Evolutionary conservation across 2,329 filamentous ascomycete genomes (phyloP), one percentile per base, ranked within the genome.

Genomic region (Xylariaceae sp.): DNA sequence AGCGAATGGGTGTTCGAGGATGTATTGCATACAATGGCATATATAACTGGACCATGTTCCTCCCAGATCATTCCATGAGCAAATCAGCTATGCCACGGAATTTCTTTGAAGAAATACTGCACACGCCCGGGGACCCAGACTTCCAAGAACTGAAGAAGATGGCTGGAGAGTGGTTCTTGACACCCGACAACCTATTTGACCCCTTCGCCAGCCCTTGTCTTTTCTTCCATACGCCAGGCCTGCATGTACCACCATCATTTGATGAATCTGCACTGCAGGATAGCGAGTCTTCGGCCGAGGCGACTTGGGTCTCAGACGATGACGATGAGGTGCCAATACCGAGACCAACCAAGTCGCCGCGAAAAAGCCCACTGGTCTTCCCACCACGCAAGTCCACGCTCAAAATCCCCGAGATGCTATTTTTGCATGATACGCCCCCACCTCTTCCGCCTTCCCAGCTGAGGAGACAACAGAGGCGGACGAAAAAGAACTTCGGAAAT

Each of bases 41-140:
- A 50, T 85, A 82, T 66, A 77, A 85, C 67, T 85, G 82, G 82
- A 81, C 80, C 49, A 77, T 72, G 62, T 80, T 83, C 51, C 70
- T 82, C 11, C 76, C 77, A 0, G 73, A 77, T 54, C 77, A 82
- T 49, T 71, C 69, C 6, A 64, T 74, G 52, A 74, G 80, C 56
- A 60, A 52, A 27, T 48, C 30, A 39, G 22, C 22, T 5, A 27
- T 27, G 22, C 22, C 44, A 15, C 11, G 15, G 42, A 48, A 58
- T 36, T 32, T 59, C 6, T 35, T 56, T 2, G 55, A 63, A 7
- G 54, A 59, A 10, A 51, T 59, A 9, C 45, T 58, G 10, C 45
- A 57, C 5, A 58, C 51, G 32, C 59, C 62, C 1, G 53, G 52
- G 7, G 65, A 70, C 14, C 54, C 66, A 22, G 66, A 67, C 11